These are phyloP conservation scores for Conticribra guillardii DNA, from an alignment of 108 stramenopile species.

Conservation along the genomic window DNA sequence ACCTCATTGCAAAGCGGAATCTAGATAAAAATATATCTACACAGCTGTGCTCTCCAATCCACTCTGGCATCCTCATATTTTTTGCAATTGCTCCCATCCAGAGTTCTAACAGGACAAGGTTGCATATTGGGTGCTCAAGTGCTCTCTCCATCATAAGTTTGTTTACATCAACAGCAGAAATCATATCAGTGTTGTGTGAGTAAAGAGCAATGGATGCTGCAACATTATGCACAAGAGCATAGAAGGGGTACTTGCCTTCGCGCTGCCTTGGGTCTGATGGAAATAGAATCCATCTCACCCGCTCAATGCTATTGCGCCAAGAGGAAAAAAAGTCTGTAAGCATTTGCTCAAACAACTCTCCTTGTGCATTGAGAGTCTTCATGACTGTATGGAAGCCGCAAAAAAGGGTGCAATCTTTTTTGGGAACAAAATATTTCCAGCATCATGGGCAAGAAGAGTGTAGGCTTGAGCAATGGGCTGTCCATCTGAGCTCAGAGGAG, in stretches of 20 bases:
- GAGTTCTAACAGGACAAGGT: constrained; percentile 9
- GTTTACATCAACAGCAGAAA: constrained; percentile 8
- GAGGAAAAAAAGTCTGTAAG: not conserved
- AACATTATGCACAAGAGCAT: constrained; percentile 1
- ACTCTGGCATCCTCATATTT: constrained; percentile 3
- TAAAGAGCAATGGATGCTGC: not conserved
- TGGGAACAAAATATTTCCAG: not conserved
- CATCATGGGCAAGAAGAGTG: not conserved
- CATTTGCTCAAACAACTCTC: constrained; percentile 11
- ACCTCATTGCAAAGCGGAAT: not conserved
- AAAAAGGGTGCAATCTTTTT: not conserved
- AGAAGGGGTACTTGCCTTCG: not conserved
- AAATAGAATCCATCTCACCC: not conserved
- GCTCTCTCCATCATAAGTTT: constrained; percentile 24
- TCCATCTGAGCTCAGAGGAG: no score
- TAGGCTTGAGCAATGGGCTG: not conserved
- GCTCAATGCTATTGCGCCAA: not conserved
- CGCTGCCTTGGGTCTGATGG: constrained; percentile 21
- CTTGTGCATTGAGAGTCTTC: constrained; percentile 14
- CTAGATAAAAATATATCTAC: constrained; percentile 7
- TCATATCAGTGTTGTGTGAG: not conserved
- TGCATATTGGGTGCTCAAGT: constrained; percentile 10
- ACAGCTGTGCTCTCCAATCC: constrained; percentile 1
- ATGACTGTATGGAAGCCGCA: constrained; percentile 19
- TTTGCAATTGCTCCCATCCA: constrained; percentile 13